Evolutionary conservation across 1,284 basidiomycete genomes (phyloP), one percentile per base, ranked within the genome.

Genomic region (Leccinum subspadiceum): DNA sequence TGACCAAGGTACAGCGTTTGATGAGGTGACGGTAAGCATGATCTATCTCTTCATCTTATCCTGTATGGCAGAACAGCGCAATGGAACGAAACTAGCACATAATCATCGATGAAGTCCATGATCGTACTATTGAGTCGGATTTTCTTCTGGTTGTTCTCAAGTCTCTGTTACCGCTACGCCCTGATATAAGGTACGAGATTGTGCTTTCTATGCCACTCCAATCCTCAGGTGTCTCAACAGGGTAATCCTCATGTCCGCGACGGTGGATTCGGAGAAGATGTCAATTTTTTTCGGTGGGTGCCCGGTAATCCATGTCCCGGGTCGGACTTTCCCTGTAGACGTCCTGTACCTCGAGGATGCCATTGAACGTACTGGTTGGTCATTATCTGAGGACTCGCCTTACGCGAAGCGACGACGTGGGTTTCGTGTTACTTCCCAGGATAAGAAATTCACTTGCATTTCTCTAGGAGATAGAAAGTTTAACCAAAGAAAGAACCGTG

Each of bases 171-270:
- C 77, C 84, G 57, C 85, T 90, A 64, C 84, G 94, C 22, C 84
- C 87, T 51, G 89, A 96, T 67, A 80, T 99, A 54, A 96, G 93
- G 92, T 91, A 59, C 8, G 65, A 64, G 66, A 26, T 53, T 35
- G 33, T 48, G 6, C 9, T 54, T 50, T 6, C 12, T 53, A 29
- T 57, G 20, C 26, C 17, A 15, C 26, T 15, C 12, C 39, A 20
- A 48, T 20, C 44, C 49, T 61, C 22, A 44, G 9, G 24, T 37
- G 9, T 22, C 26, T 61, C 49, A n/a, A 15, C 62, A 94, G 93
- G 76, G 86, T 99, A 33, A 86, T 99, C 39, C 83, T 99, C 58
- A 99, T 99, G 97, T 98, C 95, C 24, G 97, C 97, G 0, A 99
- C 97, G 0, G 82, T 98, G 31, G 94, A 99, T 69, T 92, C 94